phyloP scores from a whole-genome alignment of 2,329 filamentous ascomycete genomes.

The Lachnellula arida region DNA sequence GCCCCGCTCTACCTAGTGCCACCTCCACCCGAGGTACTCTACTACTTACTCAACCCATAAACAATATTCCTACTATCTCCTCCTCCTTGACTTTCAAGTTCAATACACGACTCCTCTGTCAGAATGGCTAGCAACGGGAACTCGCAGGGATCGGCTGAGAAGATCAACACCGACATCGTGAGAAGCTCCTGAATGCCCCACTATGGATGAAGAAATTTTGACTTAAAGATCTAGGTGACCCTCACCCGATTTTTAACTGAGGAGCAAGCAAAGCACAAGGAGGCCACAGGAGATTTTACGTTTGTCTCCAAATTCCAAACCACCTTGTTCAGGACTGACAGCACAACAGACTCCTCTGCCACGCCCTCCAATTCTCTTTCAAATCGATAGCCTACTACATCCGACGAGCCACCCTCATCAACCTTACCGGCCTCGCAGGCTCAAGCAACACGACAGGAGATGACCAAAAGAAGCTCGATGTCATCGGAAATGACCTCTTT shows the following conservation, averaged over 20 bases:
- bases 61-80: background rate
- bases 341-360: conserved; percentile 73
- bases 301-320: conserved; percentile 41
- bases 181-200: too few species aligned
- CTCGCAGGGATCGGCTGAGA: conserved; percentile 49
- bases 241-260: conserved; percentile 94
- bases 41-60: background rate
- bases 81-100: background rate
- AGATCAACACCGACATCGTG: conserved; percentile 92
- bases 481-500: conserved; percentile 98
- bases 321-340: conserved; percentile 10
- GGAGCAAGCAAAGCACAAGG: conserved; percentile 87
- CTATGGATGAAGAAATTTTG: too few species aligned
- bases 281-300: conserved; percentile 98
- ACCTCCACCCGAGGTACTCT: conserved; percentile 26
- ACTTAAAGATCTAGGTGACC: conserved; percentile 41
- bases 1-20: conserved; percentile 15
- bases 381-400: conserved; percentile 99
- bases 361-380: conserved; percentile 98
- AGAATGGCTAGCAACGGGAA: conserved; percentile 10
- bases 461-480: conserved; percentile 99
- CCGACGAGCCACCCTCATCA: conserved; percentile 88
- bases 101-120: background rate
- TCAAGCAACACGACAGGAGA: conserved; percentile 94
- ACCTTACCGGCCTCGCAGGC: conserved; percentile 89